Base-by-base conservation (phyloP, 371 early-diverging fungal genomes). In the Mycotypha africana region DNA sequence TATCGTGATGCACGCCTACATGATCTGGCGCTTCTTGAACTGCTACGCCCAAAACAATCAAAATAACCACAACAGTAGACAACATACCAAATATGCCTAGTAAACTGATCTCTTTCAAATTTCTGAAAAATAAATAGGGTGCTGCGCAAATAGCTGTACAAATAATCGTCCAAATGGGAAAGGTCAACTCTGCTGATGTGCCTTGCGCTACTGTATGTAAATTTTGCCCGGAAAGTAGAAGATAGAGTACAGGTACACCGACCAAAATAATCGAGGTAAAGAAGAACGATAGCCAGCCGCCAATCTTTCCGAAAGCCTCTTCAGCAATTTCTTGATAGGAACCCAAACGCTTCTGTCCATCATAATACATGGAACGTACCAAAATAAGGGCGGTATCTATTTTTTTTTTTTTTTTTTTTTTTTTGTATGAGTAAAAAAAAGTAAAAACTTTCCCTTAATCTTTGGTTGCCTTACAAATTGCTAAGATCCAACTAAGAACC, bases 31-130 rank as follows among this genome's bases (percentile, higher is more conserved):
- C 42, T 12, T 63, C 59, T 15, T 49, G 41, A 5, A 59, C 47
- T 16, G 63, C 42, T 1, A 52, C 50, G 12, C 39, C 63, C 2
- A 63, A 17, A 0, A 63, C 63, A 24, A 63, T 63, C 21, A 63
- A 42, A 11, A 63, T 49, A 4, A 56, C 56, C 11, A 59, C 19
- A 2, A 59, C 56, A 11, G 64, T 63, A 3, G 60, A 38, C n/a
- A 63, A 17, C 45, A 59, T 49, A 45, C 64, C 64, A 39, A 55
- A 59, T 5, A 28, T 24, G 44, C 64, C 59, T 17, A 82, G 39
- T 30, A 84, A 56, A 10, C 84, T 85, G 15, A 85, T 82, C 47
- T 91, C 91, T 44, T 82, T 82, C 65, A 91, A 74, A 10, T 84
- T 74, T 59, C 82, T 85, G 15, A 84, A 74, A 9, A 75, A 49